Conservation (phyloP, 2,329 filamentous ascomycete genomes). For the Penicillium sp. region DNA sequence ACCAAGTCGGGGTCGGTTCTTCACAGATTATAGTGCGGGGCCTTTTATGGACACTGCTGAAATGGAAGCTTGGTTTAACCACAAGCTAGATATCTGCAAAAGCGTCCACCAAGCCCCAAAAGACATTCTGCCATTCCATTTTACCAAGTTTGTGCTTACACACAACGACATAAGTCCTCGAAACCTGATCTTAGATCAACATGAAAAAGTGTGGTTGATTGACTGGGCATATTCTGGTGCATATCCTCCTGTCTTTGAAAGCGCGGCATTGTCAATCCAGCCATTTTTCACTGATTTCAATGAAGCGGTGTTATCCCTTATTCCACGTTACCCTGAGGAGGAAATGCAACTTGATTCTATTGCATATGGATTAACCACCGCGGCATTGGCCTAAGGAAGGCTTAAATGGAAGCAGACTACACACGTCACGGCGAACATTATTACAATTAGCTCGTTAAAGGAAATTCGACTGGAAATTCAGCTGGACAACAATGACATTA, state of each 20-base stretch:
- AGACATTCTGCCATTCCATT: slow-evolving; percentile 17
- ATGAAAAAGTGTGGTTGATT: slow-evolving; percentile 16
- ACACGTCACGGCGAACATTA: too few species aligned
- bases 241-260: slow-evolving; percentile 27
- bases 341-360: slow-evolving; percentile 22
- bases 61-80: slow-evolving; percentile 29
- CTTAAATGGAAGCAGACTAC: slow-evolving; percentile 2
- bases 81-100: slow-evolving; percentile 29
- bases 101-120: slow-evolving; percentile 9
- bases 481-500: too few species aligned
- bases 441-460: too few species aligned
- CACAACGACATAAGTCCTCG: slow-evolving; percentile 24
- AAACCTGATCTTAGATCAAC: slow-evolving; percentile 19
- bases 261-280: slow-evolving; percentile 15
- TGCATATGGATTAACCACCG: slow-evolving; percentile 20
- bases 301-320: slow-evolving; percentile 16
- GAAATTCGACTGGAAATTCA: too few species aligned
- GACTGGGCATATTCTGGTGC: slow-evolving; percentile 25
- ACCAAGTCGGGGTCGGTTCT: slow-evolving; percentile 21
- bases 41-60: slow-evolving; percentile 20
- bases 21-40: slow-evolving; percentile 27
- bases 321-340: slow-evolving; percentile 21
- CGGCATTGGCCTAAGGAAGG: slow-evolving; percentile 16
- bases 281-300: slow-evolving; percentile 23
- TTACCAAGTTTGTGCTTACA: slow-evolving; percentile 20